Conservation (phyloP, 1,139 yeast species). For the Geotrichum fermentans region DNA sequence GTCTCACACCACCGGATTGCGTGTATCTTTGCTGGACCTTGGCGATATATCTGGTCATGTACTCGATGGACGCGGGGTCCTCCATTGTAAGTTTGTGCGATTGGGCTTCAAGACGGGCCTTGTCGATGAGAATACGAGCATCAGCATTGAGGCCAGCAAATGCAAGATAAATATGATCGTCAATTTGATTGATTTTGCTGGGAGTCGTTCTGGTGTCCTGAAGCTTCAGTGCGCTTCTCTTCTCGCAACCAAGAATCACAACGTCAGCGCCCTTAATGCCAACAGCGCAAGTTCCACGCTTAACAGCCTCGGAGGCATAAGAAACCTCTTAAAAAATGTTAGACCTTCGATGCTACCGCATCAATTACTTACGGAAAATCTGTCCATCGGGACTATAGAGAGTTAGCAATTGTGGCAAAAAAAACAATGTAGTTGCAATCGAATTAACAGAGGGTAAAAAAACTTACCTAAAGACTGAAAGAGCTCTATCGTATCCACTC, state of each 20-base stretch:
- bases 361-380: slow-evolving; percentile 68
- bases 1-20: slow-evolving; percentile 97
- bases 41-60: slow-evolving; percentile 88
- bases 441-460: too few relatives aligned
- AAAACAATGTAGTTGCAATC: not conserved
- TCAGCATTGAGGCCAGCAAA: slow-evolving; percentile 98
- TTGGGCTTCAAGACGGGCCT: slow-evolving; percentile 95
- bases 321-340: slow-evolving; percentile 63
- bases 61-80: slow-evolving; percentile 89
- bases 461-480: slow-evolving; percentile 90
- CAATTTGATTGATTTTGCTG: slow-evolving; percentile 85
- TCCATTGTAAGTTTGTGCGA: slow-evolving; percentile 91
- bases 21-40: slow-evolving; percentile 96
- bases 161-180: slow-evolving; percentile 84
- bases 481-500: slow-evolving; percentile 99
- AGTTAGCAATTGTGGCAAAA: slow-evolving; percentile 8
- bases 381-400: slow-evolving; percentile 87
- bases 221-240: slow-evolving; percentile 87
- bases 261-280: slow-evolving; percentile 88
- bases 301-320: slow-evolving; percentile 96
- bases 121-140: slow-evolving; percentile 89
- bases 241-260: slow-evolving; percentile 94
- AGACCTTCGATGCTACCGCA: slow-evolving; percentile 1
- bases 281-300: slow-evolving; percentile 96
- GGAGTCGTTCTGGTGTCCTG: slow-evolving; percentile 97